These are phyloP conservation scores for Petunia secreta DNA, from an alignment of 257 asterid genomes.

Conservation along the genomic window DNA sequence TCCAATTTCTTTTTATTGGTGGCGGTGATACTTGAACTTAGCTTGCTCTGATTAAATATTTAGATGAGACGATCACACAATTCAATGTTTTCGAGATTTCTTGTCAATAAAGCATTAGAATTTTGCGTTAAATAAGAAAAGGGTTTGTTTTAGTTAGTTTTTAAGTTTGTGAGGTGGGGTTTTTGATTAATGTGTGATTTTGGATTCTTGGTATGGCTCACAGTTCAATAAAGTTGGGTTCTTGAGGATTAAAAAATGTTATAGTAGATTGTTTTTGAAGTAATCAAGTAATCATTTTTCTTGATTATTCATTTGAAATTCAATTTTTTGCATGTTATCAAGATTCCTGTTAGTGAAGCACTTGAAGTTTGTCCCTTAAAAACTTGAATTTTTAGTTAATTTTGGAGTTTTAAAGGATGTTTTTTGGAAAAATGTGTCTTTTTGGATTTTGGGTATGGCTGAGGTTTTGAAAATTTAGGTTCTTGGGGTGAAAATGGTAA, in stretches of 20 bases:
- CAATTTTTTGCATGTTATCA: not conserved
- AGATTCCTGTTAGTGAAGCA: not conserved
- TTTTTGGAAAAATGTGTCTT: not conserved
- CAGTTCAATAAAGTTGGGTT: constrained; percentile 18
- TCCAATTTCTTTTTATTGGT: too few species aligned
- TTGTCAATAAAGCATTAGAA: too few species aligned
- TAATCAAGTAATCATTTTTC: not conserved
- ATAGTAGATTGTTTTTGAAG: not conserved
- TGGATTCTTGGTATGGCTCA: not conserved
- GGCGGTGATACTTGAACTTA: too few species aligned
- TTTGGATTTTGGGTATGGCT: not conserved
- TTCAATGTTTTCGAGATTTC: not conserved
- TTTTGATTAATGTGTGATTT: not conserved
- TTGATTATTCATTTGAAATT: not conserved
- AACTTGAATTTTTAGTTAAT: not conserved
- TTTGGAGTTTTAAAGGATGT: not conserved
- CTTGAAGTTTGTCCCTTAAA: not conserved
- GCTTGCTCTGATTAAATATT: too few species aligned
- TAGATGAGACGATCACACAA: too few species aligned
- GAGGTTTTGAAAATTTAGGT: not conserved
- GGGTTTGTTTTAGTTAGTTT: not conserved
- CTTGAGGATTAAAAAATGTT: not conserved
- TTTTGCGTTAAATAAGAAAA: too few species aligned
- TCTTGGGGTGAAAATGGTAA: not conserved
- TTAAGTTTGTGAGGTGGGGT: not conserved